Evolutionary conservation across 371 early-diverging fungal genomes (phyloP).

Genomic region (Phascolomyces articulosus): DNA sequence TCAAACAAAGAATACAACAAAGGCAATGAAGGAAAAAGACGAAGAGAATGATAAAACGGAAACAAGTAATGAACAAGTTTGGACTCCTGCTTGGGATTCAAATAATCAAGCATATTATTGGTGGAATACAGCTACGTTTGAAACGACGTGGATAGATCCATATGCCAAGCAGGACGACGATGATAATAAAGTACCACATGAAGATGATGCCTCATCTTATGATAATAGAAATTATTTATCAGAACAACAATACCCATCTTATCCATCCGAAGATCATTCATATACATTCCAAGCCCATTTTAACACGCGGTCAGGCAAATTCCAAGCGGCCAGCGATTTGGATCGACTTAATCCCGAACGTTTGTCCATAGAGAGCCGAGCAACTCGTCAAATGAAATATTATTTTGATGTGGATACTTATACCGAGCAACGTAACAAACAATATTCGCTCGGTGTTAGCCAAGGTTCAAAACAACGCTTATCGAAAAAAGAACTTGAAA

Average conservation of each 20-base stretch:
- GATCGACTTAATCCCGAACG: conserved; percentile 43
- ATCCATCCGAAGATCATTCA: conserved; percentile 9
- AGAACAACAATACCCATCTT: conserved; percentile 4
- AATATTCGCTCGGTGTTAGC: conserved; percentile 11
- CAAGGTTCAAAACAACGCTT: conserved; percentile 25
- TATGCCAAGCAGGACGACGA: conserved; percentile 2
- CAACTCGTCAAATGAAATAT: conserved; percentile 48
- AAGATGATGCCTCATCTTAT: neutral
- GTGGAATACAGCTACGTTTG: conserved; percentile 65
- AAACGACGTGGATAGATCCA: conserved; percentile 59
- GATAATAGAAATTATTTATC: neutral
- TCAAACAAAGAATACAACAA: too few species aligned
- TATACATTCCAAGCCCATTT: conserved; percentile 54
- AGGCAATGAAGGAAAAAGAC: conserved; percentile 7
- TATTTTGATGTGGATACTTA: conserved; percentile 55
- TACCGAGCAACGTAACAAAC: conserved; percentile 36
- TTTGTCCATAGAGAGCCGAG: conserved; percentile 39
- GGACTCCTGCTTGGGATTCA: conserved; percentile 62
- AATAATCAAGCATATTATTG: conserved; percentile 57
- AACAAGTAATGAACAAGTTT: conserved; percentile 16
- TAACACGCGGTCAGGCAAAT: conserved; percentile 54
- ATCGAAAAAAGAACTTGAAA: conserved; percentile 43
- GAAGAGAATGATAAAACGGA: neutral
- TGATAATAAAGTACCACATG: neutral
- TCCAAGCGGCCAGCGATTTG: conserved; percentile 43